Conservation (phyloP, 441 rosid species). For the Croton setiger region DNA sequence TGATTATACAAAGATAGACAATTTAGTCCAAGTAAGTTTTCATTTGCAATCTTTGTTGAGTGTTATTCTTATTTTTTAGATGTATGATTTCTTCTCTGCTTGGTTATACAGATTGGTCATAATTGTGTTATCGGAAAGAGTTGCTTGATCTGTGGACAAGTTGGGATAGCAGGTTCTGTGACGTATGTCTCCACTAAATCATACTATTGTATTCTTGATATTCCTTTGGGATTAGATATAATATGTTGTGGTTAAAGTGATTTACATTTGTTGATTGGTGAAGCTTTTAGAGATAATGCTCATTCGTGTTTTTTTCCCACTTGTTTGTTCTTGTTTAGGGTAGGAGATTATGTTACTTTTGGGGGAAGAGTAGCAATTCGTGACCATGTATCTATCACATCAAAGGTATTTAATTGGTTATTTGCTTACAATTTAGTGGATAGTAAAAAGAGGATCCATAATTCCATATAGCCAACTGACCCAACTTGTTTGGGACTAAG, state of each 20-base stretch:
- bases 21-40: conserved; percentile 64
- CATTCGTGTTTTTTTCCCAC: not conserved
- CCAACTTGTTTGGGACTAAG: too few relatives aligned
- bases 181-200: conserved; percentile 40
- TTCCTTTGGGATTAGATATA: not conserved
- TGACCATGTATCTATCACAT: conserved; percentile 60
- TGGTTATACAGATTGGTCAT: conserved; percentile 58
- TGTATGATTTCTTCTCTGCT: conserved; percentile 14
- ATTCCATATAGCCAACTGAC: too few relatives aligned
- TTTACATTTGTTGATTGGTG: not conserved
- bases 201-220: not conserved
- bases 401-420: conserved; percentile 44
- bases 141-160: conserved; percentile 86
- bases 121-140: conserved; percentile 63
- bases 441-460: too few relatives aligned
- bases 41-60: not conserved
- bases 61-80: not conserved
- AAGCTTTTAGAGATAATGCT: conserved; percentile 5
- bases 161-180: conserved; percentile 75
- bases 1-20: conserved; percentile 70
- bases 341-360: conserved; percentile 60
- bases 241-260: not conserved
- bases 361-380: conserved; percentile 73
- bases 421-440: not conserved
- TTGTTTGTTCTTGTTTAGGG: conserved; percentile 28